Evolutionary conservation across 371 early-diverging fungal genomes (phyloP).

Genomic region (Blyttiomyces sp.): DNA sequence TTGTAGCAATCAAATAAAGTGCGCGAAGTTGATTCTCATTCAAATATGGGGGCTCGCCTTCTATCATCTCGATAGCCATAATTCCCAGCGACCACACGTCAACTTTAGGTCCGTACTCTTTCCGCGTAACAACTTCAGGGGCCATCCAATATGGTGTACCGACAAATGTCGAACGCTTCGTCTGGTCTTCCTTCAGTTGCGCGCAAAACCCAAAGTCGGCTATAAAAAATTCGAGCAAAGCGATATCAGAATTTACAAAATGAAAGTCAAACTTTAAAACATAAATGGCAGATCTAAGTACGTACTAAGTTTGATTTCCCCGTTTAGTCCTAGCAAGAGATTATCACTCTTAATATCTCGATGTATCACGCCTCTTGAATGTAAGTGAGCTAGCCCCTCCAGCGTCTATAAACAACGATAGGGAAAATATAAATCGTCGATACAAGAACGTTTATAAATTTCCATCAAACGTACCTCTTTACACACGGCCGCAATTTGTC

Average conservation of each 20-base stretch:
- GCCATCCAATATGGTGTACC: slow-evolving; percentile 48
- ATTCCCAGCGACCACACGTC: slow-evolving; percentile 98
- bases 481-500: slow-evolving; percentile 91
- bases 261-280: neutral
- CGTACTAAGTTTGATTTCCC: slow-evolving; percentile 42
- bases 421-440: neutral
- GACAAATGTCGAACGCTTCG: slow-evolving; percentile 85
- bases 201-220: slow-evolving; percentile 96
- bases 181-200: slow-evolving; percentile 73
- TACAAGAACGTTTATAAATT: neutral
- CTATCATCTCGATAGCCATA: slow-evolving; percentile 97
- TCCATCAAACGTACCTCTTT: no score
- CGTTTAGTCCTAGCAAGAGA: slow-evolving; percentile 76
- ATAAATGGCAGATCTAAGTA: slow-evolving; percentile 4
- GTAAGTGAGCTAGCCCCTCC: slow-evolving; percentile 87
- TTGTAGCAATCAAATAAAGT: slow-evolving; percentile 91
- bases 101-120: slow-evolving; percentile 87
- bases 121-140: slow-evolving; percentile 67
- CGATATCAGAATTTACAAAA: neutral
- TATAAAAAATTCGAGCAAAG: neutral
- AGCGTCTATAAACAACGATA: slow-evolving; percentile 53
- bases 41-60: slow-evolving; percentile 96
- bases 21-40: slow-evolving; percentile 94
- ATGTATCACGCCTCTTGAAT: slow-evolving; percentile 92
- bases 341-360: slow-evolving; percentile 98